Base-by-base conservation (phyloP, 176 grass and related monocot species). In the Coix lacrymajobi region DNA sequence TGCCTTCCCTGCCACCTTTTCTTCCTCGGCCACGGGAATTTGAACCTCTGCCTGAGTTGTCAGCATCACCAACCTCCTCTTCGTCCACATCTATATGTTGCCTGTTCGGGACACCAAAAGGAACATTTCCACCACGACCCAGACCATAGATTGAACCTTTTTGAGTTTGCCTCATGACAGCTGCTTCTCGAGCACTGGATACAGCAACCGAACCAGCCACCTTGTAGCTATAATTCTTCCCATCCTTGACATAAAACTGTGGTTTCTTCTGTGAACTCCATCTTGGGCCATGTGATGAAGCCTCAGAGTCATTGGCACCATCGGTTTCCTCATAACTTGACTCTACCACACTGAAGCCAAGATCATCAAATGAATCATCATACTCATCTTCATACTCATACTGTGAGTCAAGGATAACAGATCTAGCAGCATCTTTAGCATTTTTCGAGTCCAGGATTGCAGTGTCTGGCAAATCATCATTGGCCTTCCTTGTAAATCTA, bases 151-250 rank as follows among this genome's bases (percentile, higher is more conserved):
- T 98, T 25, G 81, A 83, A 29, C 88, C 91, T 80, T 84, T 98
- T 58, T 98, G 91, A 45, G 67, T 75, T 34, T 89, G 73, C 67
- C 41, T 84, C n/a, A 98, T 37, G 61, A 81, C 44, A 69, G 91
- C 77, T 16, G 96, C 96, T 68, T 98, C 96, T 83, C 89, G 90
- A 65, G 88, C 90, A 86, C 24, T 94, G 46, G 69, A 82, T 60
- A 96, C 96, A 70, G 80, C 93, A 83, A 98, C 85, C 11, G 92
- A 91, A 76, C 93, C 96, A 80, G 91, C 34, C 77, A 98, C 96
- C 76, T 94, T 99, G 65, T 99, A 98, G 85, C 96, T 99, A 66
- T 96, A 99, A 83, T 99, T 99, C 79, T 99, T 96, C 40, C 96
- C 96, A 14, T 96, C 96, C 87, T 99, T 99, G 0, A 99, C 91